phyloP scores from a whole-genome alignment of 2,329 filamentous ascomycete genomes.

The Colletotrichum higginsianum region DNA sequence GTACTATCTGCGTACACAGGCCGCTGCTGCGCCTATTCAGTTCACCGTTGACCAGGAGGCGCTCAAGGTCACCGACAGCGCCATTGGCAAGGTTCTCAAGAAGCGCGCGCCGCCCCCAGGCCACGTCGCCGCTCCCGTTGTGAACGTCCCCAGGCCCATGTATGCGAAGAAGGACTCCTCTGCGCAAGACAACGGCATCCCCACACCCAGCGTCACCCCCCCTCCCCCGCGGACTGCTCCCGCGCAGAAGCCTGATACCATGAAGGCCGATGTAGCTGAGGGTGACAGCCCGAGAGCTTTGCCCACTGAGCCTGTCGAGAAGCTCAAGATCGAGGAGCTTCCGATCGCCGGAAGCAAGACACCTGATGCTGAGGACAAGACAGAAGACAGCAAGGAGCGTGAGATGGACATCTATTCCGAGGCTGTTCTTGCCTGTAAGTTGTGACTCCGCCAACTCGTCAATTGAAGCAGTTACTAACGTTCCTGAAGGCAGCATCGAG shows the following conservation, averaged over 20 bases:
- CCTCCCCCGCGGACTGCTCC: constrained; percentile 72
- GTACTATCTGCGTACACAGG: constrained; percentile 99
- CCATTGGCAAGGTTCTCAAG: constrained; percentile 77
- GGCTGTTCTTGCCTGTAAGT: constrained; percentile 88
- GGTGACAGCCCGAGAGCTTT: constrained; percentile 85
- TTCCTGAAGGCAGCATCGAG: constrained; percentile 84
- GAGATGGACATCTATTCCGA: constrained; percentile 97
- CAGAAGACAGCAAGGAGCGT: constrained; percentile 79
- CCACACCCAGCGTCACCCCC: constrained; percentile 79
- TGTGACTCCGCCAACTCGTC: not conserved
- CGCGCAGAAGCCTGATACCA: constrained; percentile 72
- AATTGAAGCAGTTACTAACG: constrained; percentile 50
- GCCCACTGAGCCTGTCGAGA: constrained; percentile 77
- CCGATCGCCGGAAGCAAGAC: constrained; percentile 66
- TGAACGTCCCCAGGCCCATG: constrained; percentile 77
- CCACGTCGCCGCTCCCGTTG: constrained; percentile 68
- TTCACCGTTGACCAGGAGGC: constrained; percentile 99
- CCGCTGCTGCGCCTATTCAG: constrained; percentile 95
- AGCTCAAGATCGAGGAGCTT: constrained; percentile 76
- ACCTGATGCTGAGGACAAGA: constrained; percentile 80
- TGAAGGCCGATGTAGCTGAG: constrained; percentile 84
- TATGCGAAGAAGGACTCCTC: constrained; percentile 68
- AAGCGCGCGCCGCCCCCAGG: constrained; percentile 77
- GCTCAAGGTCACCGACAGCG: constrained; percentile 88
- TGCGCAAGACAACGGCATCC: constrained; percentile 69